A percentile compares a stretch with the other conserved stretches of the same genome.
These are phyloP conservation scores for Ormosia semicastrata DNA, from an alignment of 306 rosid genomes.

Conservation along the genomic window DNA sequence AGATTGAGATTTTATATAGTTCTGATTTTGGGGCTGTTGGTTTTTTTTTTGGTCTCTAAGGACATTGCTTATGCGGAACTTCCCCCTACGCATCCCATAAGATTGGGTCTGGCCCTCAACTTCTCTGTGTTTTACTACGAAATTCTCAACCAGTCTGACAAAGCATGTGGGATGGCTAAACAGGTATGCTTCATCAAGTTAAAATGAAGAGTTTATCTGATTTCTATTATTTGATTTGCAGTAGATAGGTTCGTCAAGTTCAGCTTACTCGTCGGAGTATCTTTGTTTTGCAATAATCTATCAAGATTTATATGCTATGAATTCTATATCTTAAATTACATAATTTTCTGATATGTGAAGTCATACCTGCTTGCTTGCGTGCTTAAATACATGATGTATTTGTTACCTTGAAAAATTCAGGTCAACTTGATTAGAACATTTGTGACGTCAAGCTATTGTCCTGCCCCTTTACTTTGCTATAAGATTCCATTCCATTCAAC, in stretches of 20 bases:
- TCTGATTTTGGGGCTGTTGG: neutral
- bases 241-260: neutral
- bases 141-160: conserved; percentile 78
- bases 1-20: neutral
- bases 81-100: conserved; percentile 77
- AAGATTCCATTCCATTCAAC: neutral
- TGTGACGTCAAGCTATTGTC: neutral
- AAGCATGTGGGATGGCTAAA: conserved; percentile 81
- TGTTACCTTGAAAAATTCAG: neutral
- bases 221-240: neutral
- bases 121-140: conserved; percentile 79
- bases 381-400: neutral
- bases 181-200: conserved; percentile 41
- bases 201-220: too few species aligned
- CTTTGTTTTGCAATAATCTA: neutral
- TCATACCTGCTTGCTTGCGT: neutral
- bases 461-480: neutral
- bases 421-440: conserved; percentile 18
- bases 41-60: conserved; percentile 24
- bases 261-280: too few species aligned
- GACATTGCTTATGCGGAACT: conserved; percentile 63
- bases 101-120: conserved; percentile 80
- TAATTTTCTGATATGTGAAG: neutral
- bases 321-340: neutral
- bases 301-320: neutral